Evolutionary conservation across 306 rosid genomes (phyloP).

Genomic region (Begonia loranthoides): DNA sequence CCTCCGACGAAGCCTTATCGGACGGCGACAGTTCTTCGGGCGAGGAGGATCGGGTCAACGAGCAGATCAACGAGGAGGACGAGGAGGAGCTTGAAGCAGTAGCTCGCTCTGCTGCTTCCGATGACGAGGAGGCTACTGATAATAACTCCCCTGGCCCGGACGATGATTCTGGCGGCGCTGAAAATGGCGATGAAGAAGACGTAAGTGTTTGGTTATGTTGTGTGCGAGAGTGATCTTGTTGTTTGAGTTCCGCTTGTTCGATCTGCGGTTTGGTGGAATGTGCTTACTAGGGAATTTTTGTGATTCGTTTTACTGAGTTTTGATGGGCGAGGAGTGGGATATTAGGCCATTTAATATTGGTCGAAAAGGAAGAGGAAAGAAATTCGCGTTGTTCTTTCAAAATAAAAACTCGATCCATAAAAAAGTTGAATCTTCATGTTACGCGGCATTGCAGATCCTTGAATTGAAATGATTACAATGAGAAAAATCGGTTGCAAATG

Average conservation of each 20-base stretch:
- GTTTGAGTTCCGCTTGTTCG: slow-evolving; percentile 4
- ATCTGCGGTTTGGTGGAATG: slow-evolving; percentile 10
- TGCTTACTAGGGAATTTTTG: not conserved
- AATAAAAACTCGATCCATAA: not conserved
- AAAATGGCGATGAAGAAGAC: slow-evolving; percentile 37
- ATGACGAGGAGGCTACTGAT: slow-evolving; percentile 33
- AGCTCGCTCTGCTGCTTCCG: slow-evolving; percentile 71
- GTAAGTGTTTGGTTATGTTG: slow-evolving; percentile 13
- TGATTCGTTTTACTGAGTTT: slow-evolving; percentile 14
- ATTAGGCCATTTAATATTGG: not conserved
- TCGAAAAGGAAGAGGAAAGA: too few relatives aligned
- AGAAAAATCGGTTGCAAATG: too few relatives aligned
- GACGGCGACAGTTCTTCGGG: slow-evolving; percentile 35
- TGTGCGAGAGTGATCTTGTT: not conserved
- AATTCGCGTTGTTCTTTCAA: too few relatives aligned
- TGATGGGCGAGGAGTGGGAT: slow-evolving; percentile 1
- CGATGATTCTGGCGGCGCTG: slow-evolving; percentile 4
- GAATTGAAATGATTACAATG: too few relatives aligned
- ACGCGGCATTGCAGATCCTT: too few relatives aligned
- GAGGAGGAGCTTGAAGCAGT: slow-evolving; percentile 88
- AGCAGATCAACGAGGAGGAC: slow-evolving; percentile 64
- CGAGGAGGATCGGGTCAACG: slow-evolving; percentile 37
- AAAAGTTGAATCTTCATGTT: too few relatives aligned
- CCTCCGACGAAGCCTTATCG: slow-evolving; percentile 68
- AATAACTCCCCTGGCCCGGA: slow-evolving; percentile 10